Evolutionary conservation across 495 filamentous ascomycete species (phyloP).

Genomic region (Neurospora sublineolata): DNA sequence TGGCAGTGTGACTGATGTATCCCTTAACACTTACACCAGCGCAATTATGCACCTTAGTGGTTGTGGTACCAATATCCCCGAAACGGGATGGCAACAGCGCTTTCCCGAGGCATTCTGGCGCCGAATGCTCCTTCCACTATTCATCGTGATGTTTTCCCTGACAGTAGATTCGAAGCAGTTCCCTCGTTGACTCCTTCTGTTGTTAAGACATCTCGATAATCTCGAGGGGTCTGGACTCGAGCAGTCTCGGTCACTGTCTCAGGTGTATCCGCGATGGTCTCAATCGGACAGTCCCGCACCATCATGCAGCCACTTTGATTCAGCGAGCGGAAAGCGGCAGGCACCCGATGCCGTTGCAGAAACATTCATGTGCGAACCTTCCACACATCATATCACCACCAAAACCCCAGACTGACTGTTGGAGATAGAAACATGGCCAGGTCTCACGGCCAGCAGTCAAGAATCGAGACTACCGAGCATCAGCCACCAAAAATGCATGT

Average conservation of each 20-base stretch:
- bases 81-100: not conserved
- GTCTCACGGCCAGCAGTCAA: not conserved
- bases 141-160: not conserved
- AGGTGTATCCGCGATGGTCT: not conserved
- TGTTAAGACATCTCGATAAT: not conserved
- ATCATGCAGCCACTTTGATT: not conserved
- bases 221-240: not conserved
- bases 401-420: not conserved
- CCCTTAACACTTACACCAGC: not conserved
- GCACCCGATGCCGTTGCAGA: not conserved
- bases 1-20: not conserved
- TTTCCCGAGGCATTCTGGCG: not conserved
- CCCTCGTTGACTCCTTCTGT: not conserved
- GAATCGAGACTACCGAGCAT: not conserved
- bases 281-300: not conserved
- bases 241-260: not conserved
- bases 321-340: not conserved
- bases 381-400: not conserved
- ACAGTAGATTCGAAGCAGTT: not conserved
- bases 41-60: not conserved
- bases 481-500: not conserved
- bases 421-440: not conserved
- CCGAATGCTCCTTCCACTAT: not conserved
- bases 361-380: not conserved
- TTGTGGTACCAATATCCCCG: not conserved